Conservation (phyloP, 164 flowering plant genomes). For the Vitis rotundifolia region DNA sequence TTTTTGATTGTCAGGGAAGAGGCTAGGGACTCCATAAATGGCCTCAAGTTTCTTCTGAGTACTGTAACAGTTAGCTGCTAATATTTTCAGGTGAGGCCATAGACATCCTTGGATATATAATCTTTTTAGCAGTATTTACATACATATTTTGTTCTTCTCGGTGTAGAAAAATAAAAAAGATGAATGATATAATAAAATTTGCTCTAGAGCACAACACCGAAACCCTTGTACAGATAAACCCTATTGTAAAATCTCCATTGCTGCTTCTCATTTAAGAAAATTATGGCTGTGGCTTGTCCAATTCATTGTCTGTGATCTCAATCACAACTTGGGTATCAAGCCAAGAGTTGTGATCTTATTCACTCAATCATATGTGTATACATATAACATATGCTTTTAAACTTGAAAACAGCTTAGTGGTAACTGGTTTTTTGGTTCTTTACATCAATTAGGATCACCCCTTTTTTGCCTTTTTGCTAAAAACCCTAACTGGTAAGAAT, state of each 20-base stretch:
- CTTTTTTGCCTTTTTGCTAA: not conserved
- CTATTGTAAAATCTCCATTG: not conserved
- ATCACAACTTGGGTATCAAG: too few relatives aligned
- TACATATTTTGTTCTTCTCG: not conserved
- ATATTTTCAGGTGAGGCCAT: slow-evolving; percentile 10
- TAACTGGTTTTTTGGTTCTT: not conserved
- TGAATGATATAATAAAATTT: not conserved
- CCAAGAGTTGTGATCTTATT: too few relatives aligned
- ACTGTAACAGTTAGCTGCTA: not conserved
- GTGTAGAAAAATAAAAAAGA: not conserved
- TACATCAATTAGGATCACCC: not conserved
- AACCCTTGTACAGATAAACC: not conserved
- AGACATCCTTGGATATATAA: not conserved
- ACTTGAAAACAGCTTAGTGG: not conserved
- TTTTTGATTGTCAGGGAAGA: slow-evolving; percentile 8
- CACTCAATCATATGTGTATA: too few relatives aligned
- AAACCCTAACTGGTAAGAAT: slow-evolving; percentile 15
- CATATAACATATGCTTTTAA: too few relatives aligned
- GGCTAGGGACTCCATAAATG: not conserved
- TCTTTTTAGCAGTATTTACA: too few relatives aligned
- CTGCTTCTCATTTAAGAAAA: too few relatives aligned
- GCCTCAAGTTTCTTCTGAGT: not conserved
- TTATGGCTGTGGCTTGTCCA: too few relatives aligned
- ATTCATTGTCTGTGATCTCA: too few relatives aligned
- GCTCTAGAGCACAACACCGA: not conserved